phyloP scores from a whole-genome alignment of 305 asterid species.

The Solanum chacoense region DNA sequence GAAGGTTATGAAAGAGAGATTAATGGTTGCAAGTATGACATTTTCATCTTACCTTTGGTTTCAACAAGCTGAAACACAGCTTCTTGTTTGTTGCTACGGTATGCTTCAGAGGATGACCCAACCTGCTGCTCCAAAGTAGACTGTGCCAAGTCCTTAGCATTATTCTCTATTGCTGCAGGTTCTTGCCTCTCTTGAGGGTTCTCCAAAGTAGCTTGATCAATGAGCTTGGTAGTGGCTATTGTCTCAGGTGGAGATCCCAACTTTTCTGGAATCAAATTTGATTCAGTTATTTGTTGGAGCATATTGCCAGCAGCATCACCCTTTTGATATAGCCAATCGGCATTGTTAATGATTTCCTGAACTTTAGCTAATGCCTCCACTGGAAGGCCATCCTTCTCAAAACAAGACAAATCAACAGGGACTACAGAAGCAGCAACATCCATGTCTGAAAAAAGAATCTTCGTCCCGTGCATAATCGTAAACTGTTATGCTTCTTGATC shows the following conservation, averaged over 20 bases:
- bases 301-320: constrained; percentile 20
- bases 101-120: constrained; percentile 20
- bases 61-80: constrained; percentile 4
- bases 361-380: constrained; percentile 35
- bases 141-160: constrained; percentile 16
- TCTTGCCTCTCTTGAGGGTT: constrained; percentile 24
- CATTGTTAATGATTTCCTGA: constrained; percentile 27
- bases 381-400: constrained; percentile 26
- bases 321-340: constrained; percentile 30
- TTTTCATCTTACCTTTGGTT: background rate
- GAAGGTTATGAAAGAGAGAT: background rate
- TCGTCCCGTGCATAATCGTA: background rate
- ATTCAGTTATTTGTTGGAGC: constrained; percentile 18
- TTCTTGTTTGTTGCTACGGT: constrained; percentile 15
- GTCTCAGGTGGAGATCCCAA: constrained; percentile 13
- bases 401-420: constrained; percentile 16
- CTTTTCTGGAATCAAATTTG: constrained; percentile 22
- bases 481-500: background rate
- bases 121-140: constrained; percentile 19
- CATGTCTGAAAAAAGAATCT: constrained; percentile 62
- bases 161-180: constrained; percentile 24
- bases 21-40: background rate
- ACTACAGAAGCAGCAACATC: constrained; percentile 29
- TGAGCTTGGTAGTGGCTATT: background rate
- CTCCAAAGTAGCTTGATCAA: constrained; percentile 14